Evolutionary conservation across 371 early-diverging fungal genomes (phyloP).

Genomic region (Mucor saturninus): DNA sequence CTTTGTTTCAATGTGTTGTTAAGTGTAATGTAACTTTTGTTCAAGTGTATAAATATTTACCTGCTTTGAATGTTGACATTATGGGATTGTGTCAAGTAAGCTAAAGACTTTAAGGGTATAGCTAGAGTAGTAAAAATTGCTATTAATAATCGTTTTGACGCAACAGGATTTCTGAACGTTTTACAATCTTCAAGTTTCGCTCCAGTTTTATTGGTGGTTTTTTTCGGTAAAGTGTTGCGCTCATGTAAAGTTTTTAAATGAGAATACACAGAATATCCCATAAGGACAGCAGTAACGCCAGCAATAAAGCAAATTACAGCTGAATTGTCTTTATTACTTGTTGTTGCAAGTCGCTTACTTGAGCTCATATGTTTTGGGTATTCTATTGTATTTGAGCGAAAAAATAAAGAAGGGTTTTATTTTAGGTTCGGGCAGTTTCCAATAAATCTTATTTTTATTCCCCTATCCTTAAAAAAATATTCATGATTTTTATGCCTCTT

Average conservation of each 20-base stretch:
- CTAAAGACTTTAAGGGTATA: constrained; percentile 60
- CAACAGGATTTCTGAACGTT: background rate
- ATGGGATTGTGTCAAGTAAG: constrained; percentile 63
- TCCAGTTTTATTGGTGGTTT: constrained; percentile 24
- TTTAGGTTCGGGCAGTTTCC: too few relatives aligned
- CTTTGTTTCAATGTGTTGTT: constrained; percentile 28
- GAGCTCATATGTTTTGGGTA: background rate
- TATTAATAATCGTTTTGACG: background rate
- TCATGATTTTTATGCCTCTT: constrained; percentile 6
- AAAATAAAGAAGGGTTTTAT: too few relatives aligned
- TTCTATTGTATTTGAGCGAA: too few relatives aligned
- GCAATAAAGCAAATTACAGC: constrained; percentile 48
- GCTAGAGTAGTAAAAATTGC: constrained; percentile 29
- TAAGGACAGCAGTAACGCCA: constrained; percentile 55
- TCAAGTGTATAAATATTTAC: constrained; percentile 33
- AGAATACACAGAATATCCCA: constrained; percentile 65
- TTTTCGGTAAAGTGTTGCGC: constrained; percentile 23
- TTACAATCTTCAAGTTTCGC: constrained; percentile 59
- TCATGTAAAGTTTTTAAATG: constrained; percentile 56
- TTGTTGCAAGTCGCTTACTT: background rate
- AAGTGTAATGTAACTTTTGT: too few relatives aligned
- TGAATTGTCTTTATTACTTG: constrained; percentile 9
- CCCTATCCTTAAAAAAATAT: background rate
- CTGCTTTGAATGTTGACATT: constrained; percentile 73
- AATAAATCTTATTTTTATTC: background rate